Conservation (phyloP, 208 protist genomes). For the Tritrichomonas musculus region DNA sequence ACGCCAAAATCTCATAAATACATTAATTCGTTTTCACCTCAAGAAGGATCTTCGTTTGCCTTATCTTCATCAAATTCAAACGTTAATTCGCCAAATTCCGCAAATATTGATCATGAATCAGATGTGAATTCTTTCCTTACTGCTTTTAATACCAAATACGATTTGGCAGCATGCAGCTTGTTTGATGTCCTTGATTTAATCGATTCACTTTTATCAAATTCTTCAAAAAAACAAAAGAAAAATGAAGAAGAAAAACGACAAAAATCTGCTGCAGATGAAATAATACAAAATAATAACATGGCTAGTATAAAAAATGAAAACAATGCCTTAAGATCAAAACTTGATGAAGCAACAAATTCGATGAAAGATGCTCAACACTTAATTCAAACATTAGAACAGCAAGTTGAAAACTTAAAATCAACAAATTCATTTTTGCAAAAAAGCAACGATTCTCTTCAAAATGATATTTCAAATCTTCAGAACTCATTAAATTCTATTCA, state of each 20-base stretch:
- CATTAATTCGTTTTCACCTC: too few relatives aligned
- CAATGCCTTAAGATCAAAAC: not conserved
- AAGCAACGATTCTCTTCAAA: not conserved
- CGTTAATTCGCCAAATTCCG: too few relatives aligned
- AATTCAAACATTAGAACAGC: not conserved
- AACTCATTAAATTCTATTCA: not conserved
- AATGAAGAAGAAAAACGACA: not conserved
- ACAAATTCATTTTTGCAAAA: not conserved
- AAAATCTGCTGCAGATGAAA: not conserved
- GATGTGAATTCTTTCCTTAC: not conserved
- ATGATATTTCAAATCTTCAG: not conserved
- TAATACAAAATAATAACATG: not conserved
- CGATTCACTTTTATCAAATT: not conserved
- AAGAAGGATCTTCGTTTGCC: too few relatives aligned
- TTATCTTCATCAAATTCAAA: too few relatives aligned
- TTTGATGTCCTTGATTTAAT: not conserved
- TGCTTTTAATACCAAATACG: conserved; percentile 4
- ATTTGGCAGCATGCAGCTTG: not conserved
- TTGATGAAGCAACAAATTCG: not conserved
- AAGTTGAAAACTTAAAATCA: not conserved
- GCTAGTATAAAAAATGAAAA: not conserved
- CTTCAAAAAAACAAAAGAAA: not conserved
- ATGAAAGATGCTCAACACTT: not conserved
- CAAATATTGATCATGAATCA: not conserved
- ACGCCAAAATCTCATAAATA: too few relatives aligned